phyloP scores from a whole-genome alignment of 208 protist genomes.

The Leptomonas seymouri region DNA sequence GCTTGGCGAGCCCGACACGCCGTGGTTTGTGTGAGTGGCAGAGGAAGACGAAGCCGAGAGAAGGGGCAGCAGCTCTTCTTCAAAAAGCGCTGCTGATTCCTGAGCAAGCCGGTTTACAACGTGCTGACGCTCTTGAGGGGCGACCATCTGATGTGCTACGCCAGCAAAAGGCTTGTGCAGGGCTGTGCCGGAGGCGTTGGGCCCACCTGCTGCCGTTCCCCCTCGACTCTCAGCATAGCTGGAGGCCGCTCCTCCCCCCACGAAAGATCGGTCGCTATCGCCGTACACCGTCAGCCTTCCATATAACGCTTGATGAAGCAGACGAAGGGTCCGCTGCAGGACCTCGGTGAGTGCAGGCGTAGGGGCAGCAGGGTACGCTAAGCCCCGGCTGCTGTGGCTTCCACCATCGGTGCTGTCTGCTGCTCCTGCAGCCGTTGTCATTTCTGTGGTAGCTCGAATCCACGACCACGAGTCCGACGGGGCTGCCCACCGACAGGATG shows the following conservation, averaged over 20 bases:
- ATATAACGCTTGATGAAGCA: slow-evolving; percentile 30
- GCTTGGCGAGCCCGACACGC: neutral
- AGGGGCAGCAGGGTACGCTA: slow-evolving; percentile 21
- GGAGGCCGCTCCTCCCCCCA: neutral
- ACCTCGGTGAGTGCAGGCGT: slow-evolving; percentile 17
- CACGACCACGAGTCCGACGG: slow-evolving; percentile 8
- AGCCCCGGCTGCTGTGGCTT: neutral
- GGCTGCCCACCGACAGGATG: neutral
- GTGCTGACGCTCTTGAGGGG: neutral
- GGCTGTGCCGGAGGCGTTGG: too few species aligned
- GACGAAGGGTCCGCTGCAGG: slow-evolving; percentile 7
- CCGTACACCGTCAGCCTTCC: slow-evolving; percentile 5
- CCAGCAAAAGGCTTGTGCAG: neutral
- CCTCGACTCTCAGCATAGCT: neutral
- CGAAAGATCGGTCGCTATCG: neutral
- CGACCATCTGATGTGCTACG: slow-evolving; percentile 6
- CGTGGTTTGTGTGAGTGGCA: neutral
- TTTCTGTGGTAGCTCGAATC: neutral
- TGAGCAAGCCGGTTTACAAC: slow-evolving; percentile 6
- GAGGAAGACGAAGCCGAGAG: neutral
- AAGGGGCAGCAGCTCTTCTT: slow-evolving; percentile 16
- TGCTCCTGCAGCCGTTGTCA: neutral
- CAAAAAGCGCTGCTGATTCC: slow-evolving; percentile 21
- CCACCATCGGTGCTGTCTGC: neutral
- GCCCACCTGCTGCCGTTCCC: neutral